These are phyloP conservation scores for Aspergillus kassunensis DNA, from an alignment of 495 filamentous ascomycete species.

Conservation along the genomic window DNA sequence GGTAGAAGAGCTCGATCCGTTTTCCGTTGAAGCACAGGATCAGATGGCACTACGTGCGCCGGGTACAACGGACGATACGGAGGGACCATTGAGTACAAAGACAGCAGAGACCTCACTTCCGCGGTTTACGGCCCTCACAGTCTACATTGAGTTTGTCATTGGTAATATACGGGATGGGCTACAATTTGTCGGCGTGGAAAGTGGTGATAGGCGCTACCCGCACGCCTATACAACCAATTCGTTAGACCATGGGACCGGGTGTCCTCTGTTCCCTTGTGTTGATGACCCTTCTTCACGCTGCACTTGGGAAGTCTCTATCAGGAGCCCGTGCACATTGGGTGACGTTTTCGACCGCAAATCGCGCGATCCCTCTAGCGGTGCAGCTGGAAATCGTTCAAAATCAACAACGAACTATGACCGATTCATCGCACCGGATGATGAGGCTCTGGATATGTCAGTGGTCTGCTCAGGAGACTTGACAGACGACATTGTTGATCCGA, in stretches of 20 bases:
- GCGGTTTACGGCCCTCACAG: slow-evolving; percentile 53
- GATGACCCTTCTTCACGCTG: slow-evolving; percentile 76
- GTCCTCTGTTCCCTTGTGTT: slow-evolving; percentile 85
- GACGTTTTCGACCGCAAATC: slow-evolving; percentile 62
- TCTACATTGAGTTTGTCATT: slow-evolving; percentile 70
- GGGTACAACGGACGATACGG: slow-evolving; percentile 34
- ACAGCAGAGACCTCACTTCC: slow-evolving; percentile 36
- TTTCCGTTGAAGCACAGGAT: slow-evolving; percentile 49
- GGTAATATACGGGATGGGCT: slow-evolving; percentile 76
- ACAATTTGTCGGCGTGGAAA: slow-evolving; percentile 81
- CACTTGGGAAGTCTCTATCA: slow-evolving; percentile 84
- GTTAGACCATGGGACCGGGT: slow-evolving; percentile 70
- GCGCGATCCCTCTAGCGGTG: slow-evolving; percentile 18
- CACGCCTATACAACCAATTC: slow-evolving; percentile 87
- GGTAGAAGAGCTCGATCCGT: slow-evolving; percentile 61
- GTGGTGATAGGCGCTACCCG: slow-evolving; percentile 75
- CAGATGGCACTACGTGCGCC: slow-evolving; percentile 39
- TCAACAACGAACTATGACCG: slow-evolving; percentile 16
- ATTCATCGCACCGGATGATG: slow-evolving; percentile 67
- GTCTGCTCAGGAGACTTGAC: slow-evolving; percentile 84
- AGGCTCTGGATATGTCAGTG: slow-evolving; percentile 78
- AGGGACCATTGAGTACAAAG: slow-evolving; percentile 32
- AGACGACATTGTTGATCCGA: slow-evolving; percentile 73
- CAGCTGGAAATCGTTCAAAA: slow-evolving; percentile 20
- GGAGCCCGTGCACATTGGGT: slow-evolving; percentile 76